Percentiles rank a stretch among this genome's conserved stretches.
Conservation (phyloP, 495 filamentous ascomycete species). For the Entonaema liquescens region DNA sequence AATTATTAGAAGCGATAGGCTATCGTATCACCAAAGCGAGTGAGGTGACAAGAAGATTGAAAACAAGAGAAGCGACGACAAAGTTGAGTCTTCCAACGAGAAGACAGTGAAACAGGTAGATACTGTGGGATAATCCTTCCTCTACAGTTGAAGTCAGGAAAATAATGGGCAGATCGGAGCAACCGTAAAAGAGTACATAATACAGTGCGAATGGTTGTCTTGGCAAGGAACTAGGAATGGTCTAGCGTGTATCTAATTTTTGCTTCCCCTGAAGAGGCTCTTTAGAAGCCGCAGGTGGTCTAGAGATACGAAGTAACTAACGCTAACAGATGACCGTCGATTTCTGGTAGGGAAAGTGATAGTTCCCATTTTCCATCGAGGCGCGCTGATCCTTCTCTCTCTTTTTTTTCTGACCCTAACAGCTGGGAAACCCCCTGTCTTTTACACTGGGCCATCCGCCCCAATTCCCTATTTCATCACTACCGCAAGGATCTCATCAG, state of each 20-base stretch:
- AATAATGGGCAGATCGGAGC: slow-evolving; percentile 28
- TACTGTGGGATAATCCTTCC: slow-evolving; percentile 29
- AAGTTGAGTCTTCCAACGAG: slow-evolving; percentile 28
- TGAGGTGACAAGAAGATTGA: slow-evolving; percentile 50
- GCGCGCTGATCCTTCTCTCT: slow-evolving; percentile 33
- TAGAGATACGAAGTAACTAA: slow-evolving; percentile 7
- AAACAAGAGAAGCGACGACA: slow-evolving; percentile 46
- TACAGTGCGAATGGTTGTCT: slow-evolving; percentile 25
- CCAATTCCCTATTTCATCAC: slow-evolving; percentile 21
- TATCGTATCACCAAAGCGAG: slow-evolving; percentile 60
- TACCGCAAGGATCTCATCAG: slow-evolving; percentile 30
- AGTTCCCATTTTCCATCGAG: slow-evolving; percentile 22
- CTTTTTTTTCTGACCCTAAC: slow-evolving; percentile 21
- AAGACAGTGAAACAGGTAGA: slow-evolving; percentile 22
- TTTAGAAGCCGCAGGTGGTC: slow-evolving; percentile 1
- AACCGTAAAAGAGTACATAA: slow-evolving; percentile 23
- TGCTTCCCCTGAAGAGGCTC: slow-evolving; percentile 37
- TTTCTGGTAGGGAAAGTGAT: slow-evolving; percentile 15
- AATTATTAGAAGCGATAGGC: slow-evolving; percentile 51
- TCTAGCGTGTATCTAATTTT: slow-evolving; percentile 42
- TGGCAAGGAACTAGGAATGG: slow-evolving; percentile 14
- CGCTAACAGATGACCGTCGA: slow-evolving; percentile 24
- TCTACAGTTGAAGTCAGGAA: slow-evolving; percentile 22
- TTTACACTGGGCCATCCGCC: slow-evolving; percentile 6
- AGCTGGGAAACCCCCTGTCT: slow-evolving; percentile 32